Evolutionary conservation across 2,329 filamentous ascomycete genomes (phyloP), one percentile per base, ranked within the genome.

Genomic region (Hypoxylon sp.): DNA sequence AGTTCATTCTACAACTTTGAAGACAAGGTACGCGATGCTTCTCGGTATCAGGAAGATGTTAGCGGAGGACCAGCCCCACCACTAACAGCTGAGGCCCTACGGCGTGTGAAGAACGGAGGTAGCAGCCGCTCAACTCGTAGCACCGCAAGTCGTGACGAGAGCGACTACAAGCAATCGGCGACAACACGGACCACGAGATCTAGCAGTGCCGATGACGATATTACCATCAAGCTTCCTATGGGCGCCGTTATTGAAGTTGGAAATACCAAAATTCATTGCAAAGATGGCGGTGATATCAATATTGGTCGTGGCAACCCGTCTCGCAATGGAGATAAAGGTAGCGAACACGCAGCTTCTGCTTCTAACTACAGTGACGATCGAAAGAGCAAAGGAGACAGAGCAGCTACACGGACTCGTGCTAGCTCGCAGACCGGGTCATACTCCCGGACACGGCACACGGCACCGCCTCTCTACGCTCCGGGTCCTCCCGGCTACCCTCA

Each of bases 111-210:
- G 73, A 83, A 80, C 68, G 83, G 81, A 65, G 83, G 80, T 5
- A 88, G 84, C 80, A 88, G 85, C 74, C 84, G 84, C 24, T 89
- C 85, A 42, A 90, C 84, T 57, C 84, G 84, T 70, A 90, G 85
- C 81, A 89, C 84, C 69, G 84, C 78, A 22, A 90, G 88, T 75
- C 87, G 83, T 47, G 89, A 90, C 72, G 88, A 90, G 63, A 90
- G 88, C 78, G 88, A 90, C 62, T 89, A 86, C 77, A 85, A 84
- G 70, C 86, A 86, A 69, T 90, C 88, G 59, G 87, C 86, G 29
- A 88, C 88, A 0, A 90, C 88, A 11, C 84, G 87, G 44, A 87
- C 88, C 9, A 91, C 88, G 3, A 81, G 86, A 35, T 87, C 85
- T 14, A 85, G 83, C 63, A 83, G 84, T 56, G 76, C 69, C 19